Percentiles rank a stretch among this genome's conserved stretches.
Conservation (phyloP, 2,329 filamentous ascomycete genomes). For the Pochonia chlamydosporia region DNA sequence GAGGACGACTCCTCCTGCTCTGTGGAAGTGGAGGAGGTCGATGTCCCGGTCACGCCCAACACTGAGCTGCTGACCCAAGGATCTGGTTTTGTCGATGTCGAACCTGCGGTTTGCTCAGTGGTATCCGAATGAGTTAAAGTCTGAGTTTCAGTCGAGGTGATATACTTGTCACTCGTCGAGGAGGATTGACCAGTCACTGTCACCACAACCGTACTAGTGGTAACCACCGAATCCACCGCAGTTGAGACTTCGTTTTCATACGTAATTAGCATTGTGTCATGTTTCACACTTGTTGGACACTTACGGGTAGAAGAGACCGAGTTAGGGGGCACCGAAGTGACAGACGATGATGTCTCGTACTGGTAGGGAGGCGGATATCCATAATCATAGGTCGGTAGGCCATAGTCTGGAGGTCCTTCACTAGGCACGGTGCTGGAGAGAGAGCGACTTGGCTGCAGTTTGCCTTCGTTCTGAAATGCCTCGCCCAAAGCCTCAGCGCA, state of each 20-base stretch:
- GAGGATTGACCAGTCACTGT: not conserved
- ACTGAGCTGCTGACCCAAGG: slow-evolving; percentile 6
- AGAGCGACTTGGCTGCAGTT: not conserved
- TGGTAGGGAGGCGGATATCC: slow-evolving; percentile 14
- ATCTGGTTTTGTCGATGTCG: not conserved
- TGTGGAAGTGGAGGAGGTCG: not conserved
- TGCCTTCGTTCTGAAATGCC: not conserved
- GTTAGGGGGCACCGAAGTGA: not conserved
- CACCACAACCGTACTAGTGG: not conserved
- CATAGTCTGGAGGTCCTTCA: slow-evolving; percentile 10
- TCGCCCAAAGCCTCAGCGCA: not conserved
- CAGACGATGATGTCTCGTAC: slow-evolving; percentile 10
- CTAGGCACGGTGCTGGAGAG: slow-evolving; percentile 5
- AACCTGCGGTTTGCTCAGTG: not conserved
- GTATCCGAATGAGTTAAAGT: not conserved
- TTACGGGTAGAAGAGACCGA: slow-evolving; percentile 9
- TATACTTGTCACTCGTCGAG: not conserved
- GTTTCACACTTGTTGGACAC: not conserved
- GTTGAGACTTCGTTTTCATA: not conserved
- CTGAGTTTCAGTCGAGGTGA: not conserved
- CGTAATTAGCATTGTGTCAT: not conserved
- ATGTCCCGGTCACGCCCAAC: slow-evolving; percentile 7
- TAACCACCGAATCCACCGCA: not conserved
- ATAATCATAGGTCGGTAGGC: slow-evolving; percentile 13
- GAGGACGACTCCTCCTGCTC: not conserved